Evolutionary conservation across 1,284 basidiomycete genomes (phyloP), one percentile per base, ranked within the genome.

Genomic region (Rhodotorula sp.): DNA sequence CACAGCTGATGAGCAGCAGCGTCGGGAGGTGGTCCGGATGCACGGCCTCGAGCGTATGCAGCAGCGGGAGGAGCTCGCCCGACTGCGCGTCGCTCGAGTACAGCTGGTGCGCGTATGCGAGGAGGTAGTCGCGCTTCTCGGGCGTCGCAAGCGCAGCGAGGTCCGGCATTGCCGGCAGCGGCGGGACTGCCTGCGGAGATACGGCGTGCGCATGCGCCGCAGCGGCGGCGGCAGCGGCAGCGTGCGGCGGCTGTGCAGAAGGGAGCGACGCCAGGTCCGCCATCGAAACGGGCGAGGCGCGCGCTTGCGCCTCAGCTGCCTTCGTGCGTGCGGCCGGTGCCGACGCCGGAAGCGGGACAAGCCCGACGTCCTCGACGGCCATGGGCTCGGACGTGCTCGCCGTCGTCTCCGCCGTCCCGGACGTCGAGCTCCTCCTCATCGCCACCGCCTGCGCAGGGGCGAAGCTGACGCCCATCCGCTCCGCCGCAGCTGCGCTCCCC

Each of bases 1-100:
- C 82, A 72, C 82, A 83, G 37, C 80, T 79, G 54, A 82, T 75
- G 12, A 83, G 74, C n/a, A 83, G 72, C 37, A 82, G 67, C 22
- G 79, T 82, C 53, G 82, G 82, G 29, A 81, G 64, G 69, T 83
- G 81, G 32, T 79, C 78, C 17, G 81, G 79, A 66, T 82, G 81
- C 19, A 80, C 67, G 27, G 72, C 72, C 54, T 77, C 76, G 54
- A 83, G 78, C 61, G 78, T 76, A 41, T 78, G 76, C 36, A 82
- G 74, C 27, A 81, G 71, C 22, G 79, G 79, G 17, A 83, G 66
- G 25, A 83, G 77, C 27, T 81, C 65, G 22, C 44, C 37, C 36
- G 39, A 58, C n/a, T 17, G 39, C 25, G 73, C 56, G 29, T 73
- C 64, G n/a, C 50, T 51, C 41, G 73, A 41, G 63, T 78, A 78